Evolutionary conservation across 352 stramenopile species (phyloP).

Genomic region (Globisporangium iwayamae): DNA sequence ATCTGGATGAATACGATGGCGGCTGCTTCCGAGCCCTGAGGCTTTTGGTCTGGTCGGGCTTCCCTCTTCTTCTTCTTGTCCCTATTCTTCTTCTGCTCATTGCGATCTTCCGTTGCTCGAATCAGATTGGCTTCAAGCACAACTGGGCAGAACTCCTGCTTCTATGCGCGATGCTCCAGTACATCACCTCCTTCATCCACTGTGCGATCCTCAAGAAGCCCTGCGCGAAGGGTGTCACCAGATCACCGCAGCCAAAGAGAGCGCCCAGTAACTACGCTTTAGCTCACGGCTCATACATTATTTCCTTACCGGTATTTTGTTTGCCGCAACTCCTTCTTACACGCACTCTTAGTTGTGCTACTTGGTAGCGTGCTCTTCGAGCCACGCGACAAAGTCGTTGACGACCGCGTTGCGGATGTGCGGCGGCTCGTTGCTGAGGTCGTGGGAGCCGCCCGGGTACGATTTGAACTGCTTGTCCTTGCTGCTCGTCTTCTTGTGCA

Average conservation of each 20-base stretch:
- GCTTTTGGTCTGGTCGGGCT: background rate
- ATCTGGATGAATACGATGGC: slow-evolving; percentile 14
- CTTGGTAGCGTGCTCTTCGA: slow-evolving; percentile 36
- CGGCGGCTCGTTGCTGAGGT: slow-evolving; percentile 72
- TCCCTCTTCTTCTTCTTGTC: background rate
- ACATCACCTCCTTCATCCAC: slow-evolving; percentile 76
- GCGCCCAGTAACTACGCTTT: no score
- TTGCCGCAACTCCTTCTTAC: background rate
- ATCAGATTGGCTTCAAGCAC: background rate
- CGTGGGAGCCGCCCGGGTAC: slow-evolving; percentile 57
- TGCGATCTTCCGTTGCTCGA: background rate
- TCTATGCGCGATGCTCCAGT: slow-evolving; percentile 70
- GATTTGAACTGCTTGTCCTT: slow-evolving; percentile 69
- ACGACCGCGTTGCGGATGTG: slow-evolving; percentile 59
- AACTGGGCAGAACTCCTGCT: background rate
- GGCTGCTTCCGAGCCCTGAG: background rate
- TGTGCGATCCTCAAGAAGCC: slow-evolving; percentile 75
- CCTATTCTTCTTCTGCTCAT: background rate
- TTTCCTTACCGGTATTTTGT: background rate
- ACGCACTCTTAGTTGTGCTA: background rate
- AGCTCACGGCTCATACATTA: background rate
- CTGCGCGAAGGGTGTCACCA: slow-evolving; percentile 52
- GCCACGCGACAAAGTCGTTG: slow-evolving; percentile 68
- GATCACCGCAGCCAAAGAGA: slow-evolving; percentile 25
- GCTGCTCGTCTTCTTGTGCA: slow-evolving; percentile 51